A percentile compares a stretch with the other conserved stretches of the same genome.
These are phyloP conservation scores for Clonostachys chloroleuca DNA, from an alignment of 2,329 filamentous ascomycete genomes.

Conservation along the genomic window DNA sequence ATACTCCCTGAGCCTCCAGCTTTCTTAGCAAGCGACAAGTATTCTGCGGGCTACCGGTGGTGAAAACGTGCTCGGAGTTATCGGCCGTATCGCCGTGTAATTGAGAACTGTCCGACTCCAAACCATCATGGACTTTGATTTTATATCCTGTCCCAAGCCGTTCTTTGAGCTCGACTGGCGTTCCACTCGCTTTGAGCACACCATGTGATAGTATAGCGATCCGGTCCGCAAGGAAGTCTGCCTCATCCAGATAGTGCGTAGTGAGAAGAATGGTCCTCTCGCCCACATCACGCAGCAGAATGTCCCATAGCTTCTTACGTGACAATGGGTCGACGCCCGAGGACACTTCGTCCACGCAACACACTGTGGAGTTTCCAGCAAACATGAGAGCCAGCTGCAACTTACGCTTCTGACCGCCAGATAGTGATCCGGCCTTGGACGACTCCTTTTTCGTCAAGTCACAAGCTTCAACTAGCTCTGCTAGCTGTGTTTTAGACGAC, in stretches of 20 bases:
- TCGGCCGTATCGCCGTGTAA: constrained; percentile 3
- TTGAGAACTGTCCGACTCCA: background rate
- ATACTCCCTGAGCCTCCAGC: constrained; percentile 45
- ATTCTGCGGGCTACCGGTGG: constrained; percentile 28
- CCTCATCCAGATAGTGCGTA: constrained; percentile 69
- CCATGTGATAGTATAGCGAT: constrained; percentile 64
- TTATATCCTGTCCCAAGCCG: constrained; percentile 60
- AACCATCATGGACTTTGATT: constrained; percentile 31
- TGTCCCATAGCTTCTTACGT: constrained; percentile 65
- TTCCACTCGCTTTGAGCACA: constrained; percentile 55
- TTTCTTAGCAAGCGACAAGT: constrained; percentile 44
- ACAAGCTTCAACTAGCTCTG: constrained; percentile 49
- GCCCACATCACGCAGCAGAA: constrained; percentile 58
- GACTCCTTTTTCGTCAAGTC: constrained; percentile 55
- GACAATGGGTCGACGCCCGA: constrained; percentile 64
- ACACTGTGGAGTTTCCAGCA: constrained; percentile 61
- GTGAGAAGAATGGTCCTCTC: constrained; percentile 61
- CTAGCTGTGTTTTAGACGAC: constrained; percentile 26
- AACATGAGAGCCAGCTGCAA: constrained; percentile 70
- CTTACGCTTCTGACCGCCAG: constrained; percentile 67
- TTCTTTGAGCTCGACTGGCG: constrained; percentile 60
- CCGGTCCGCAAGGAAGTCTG: constrained; percentile 63
- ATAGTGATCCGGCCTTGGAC: constrained; percentile 51
- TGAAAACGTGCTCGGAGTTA: constrained; percentile 10
- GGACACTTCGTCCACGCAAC: constrained; percentile 67